Percentiles rank a stretch among this genome's conserved stretches.
Conservation (phyloP, 2,329 filamentous ascomycete genomes). For the Fusarium pininemorale region DNA sequence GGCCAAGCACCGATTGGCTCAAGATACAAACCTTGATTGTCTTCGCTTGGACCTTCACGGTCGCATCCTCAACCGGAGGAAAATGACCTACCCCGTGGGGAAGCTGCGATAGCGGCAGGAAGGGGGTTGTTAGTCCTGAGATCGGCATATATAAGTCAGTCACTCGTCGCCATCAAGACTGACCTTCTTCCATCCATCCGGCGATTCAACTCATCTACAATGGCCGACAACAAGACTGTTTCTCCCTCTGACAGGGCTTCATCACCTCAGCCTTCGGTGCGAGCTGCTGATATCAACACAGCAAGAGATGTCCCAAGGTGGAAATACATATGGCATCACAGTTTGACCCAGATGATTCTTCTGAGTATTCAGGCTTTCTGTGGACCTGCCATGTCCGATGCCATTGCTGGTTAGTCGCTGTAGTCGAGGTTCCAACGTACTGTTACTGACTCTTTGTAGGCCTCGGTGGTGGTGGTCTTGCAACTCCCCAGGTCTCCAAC, state of each 20-base stretch:
- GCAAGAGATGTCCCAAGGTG: background rate
- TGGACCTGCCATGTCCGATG: constrained; percentile 12
- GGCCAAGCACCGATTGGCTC: background rate
- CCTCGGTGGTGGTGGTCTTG: constrained; percentile 8
- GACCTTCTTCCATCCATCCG: too few relatives aligned
- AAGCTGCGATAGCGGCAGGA: background rate
- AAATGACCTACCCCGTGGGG: constrained; percentile 2
- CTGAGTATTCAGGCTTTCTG: constrained; percentile 11
- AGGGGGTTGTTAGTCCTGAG: background rate
- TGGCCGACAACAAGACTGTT: constrained; percentile 5
- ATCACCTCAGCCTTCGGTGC: background rate
- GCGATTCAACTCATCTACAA: background rate
- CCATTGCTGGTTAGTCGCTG: background rate
- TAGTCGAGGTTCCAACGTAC: accelerated
- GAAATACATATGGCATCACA: constrained; percentile 16
- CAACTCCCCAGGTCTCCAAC: constrained; percentile 7
- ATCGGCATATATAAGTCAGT: background rate
- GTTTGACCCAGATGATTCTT: constrained; percentile 16
- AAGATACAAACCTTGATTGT: background rate
- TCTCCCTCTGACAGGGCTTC: background rate
- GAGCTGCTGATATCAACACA: background rate
- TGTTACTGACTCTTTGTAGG: background rate
- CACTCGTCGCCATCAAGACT: background rate
- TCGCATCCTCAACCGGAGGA: background rate
- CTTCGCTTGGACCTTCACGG: background rate